Percentiles rank a stretch among this genome's conserved stretches.
phyloP scores from a whole-genome alignment of 2,329 filamentous ascomycete species.

The Cordyceps tenuipes region DNA sequence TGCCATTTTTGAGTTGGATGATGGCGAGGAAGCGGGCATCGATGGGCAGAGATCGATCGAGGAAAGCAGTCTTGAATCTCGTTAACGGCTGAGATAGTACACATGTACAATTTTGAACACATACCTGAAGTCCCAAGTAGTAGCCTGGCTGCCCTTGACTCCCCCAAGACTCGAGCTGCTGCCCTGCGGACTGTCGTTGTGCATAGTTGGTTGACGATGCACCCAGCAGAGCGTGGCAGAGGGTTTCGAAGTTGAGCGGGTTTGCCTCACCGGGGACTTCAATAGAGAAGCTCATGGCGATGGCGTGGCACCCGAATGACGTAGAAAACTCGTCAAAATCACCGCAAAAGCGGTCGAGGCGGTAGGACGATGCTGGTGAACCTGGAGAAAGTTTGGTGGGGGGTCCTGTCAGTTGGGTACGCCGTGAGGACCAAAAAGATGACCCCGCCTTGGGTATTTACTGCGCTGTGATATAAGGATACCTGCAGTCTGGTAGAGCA shows the following conservation, averaged over 20 bases:
- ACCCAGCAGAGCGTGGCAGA: constrained; percentile 55
- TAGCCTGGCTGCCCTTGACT: constrained; percentile 54
- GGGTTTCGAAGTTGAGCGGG: constrained; percentile 54
- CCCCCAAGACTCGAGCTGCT: constrained; percentile 62
- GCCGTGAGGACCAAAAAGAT: not conserved
- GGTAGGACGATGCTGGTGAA: constrained; percentile 4
- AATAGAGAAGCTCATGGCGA: constrained; percentile 59
- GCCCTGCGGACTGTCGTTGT: constrained; percentile 57
- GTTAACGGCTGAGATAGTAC: constrained; percentile 12
- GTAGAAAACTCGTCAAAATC: not conserved
- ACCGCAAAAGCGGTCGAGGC: not conserved
- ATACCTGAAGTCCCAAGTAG: constrained; percentile 61
- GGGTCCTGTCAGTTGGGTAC: not conserved
- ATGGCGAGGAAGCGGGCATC: constrained; percentile 83
- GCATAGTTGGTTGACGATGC: constrained; percentile 54
- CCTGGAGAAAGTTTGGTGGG: constrained; percentile 10
- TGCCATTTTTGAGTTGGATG: constrained; percentile 92
- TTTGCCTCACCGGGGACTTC: constrained; percentile 77
- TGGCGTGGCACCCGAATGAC: not conserved
- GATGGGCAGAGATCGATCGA: constrained; percentile 66
- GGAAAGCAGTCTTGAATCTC: constrained; percentile 59
- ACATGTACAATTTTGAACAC: not conserved
- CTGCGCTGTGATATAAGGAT: not conserved
- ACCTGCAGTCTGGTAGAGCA: not conserved
- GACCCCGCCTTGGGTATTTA: not conserved